A percentile compares a stretch with the other conserved stretches of the same genome.
These are phyloP conservation scores for Fusarium aywerte DNA, from an alignment of 2,329 filamentous ascomycete species.

Conservation along the genomic window DNA sequence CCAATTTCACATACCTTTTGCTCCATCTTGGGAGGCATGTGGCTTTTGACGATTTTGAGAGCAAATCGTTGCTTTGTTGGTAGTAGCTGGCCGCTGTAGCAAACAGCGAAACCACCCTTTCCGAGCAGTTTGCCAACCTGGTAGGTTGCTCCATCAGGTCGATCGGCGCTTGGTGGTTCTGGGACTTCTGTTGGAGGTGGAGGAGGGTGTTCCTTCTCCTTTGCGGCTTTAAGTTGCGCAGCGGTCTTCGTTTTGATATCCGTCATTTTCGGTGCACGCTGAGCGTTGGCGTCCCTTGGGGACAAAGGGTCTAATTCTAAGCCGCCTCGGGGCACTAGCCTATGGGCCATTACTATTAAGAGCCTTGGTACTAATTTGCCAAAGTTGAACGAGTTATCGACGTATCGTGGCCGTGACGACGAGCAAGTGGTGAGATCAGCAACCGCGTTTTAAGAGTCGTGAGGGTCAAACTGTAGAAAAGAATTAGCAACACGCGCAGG, in stretches of 20 bases:
- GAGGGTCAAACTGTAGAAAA: constrained; percentile 20
- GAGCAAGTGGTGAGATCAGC: constrained; percentile 31
- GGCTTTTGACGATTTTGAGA: constrained; percentile 84
- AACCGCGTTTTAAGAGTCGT: constrained; percentile 30
- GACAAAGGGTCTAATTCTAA: constrained; percentile 72
- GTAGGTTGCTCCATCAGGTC: constrained; percentile 76
- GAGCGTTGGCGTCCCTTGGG: constrained; percentile 72
- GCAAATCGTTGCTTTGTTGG: constrained; percentile 76
- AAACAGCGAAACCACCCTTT: constrained; percentile 85
- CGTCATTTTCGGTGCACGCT: constrained; percentile 60
- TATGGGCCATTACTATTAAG: constrained; percentile 57
- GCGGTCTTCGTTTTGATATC: constrained; percentile 65
- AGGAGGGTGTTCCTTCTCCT: constrained; percentile 74
- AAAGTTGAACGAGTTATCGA: constrained; percentile 4
- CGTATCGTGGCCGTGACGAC: constrained; percentile 2
- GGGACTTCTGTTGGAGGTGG: constrained; percentile 69
- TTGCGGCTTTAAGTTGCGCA: constrained; percentile 65
- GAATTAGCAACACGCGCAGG: constrained; percentile 12
- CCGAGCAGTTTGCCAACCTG: constrained; percentile 79
- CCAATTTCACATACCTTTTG: constrained; percentile 73
- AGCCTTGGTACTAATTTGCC: constrained; percentile 1
- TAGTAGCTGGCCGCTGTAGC: constrained; percentile 76
- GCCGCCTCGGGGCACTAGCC: constrained; percentile 60
- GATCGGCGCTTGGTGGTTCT: constrained; percentile 74
- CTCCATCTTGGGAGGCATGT: constrained; percentile 84